Evolutionary conservation across 176 grass and related monocot species (phyloP).

Genomic region (Musa beccarii): DNA sequence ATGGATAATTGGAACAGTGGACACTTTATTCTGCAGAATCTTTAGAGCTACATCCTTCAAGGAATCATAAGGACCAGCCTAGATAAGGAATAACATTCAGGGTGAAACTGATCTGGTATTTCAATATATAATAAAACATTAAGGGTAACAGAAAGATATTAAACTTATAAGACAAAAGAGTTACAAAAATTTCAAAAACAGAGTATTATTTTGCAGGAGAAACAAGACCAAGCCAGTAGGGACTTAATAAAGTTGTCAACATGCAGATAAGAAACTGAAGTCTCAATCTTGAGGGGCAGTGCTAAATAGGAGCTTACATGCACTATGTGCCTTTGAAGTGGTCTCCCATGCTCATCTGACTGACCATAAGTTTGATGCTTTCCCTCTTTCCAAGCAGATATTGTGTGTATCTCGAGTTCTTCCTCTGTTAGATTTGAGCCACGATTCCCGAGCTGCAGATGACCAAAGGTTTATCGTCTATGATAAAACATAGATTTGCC

Average conservation of each 20-base stretch:
- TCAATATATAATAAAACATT: no score
- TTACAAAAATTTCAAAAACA: no score
- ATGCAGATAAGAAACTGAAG: background rate
- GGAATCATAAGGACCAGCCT: constrained; percentile 79
- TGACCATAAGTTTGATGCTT: constrained; percentile 66
- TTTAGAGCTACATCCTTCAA: constrained; percentile 77
- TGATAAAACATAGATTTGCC: background rate
- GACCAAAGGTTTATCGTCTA: background rate
- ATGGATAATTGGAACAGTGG: constrained; percentile 74
- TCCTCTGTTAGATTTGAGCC: constrained; percentile 87
- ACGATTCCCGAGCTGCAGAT: constrained; percentile 82
- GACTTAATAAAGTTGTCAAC: no score
- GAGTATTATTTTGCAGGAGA: no score
- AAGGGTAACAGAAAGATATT: no score
- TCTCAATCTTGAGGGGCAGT: background rate
- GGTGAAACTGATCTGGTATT: no score
- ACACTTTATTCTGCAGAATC: constrained; percentile 72
- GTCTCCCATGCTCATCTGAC: constrained; percentile 42
- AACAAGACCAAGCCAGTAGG: no score
- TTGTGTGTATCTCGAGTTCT: constrained; percentile 92
- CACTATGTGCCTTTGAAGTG: constrained; percentile 49
- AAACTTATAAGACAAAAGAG: no score
- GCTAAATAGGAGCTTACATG: constrained; percentile 44
- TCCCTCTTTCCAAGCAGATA: constrained; percentile 95
- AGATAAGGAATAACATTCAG: background rate